A percentile compares a stretch with the other conserved stretches of the same genome.
These are phyloP conservation scores for Phytomonas serpens DNA, from an alignment of 208 protist species.

Conservation along the genomic window DNA sequence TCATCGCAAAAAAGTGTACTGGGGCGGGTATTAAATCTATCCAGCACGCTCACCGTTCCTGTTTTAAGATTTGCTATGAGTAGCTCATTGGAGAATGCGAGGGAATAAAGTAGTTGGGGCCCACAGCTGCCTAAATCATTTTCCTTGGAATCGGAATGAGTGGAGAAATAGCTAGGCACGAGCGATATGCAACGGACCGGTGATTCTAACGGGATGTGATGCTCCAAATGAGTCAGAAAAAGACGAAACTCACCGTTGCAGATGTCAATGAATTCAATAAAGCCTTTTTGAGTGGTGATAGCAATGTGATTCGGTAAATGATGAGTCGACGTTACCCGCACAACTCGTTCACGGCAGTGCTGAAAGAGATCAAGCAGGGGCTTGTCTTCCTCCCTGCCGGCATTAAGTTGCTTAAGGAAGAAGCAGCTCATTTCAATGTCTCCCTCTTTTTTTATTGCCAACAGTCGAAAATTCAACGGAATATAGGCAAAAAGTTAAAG, in stretches of 20 bases:
- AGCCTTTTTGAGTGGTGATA: conserved; percentile 66
- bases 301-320: conserved; percentile 45
- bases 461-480: neutral
- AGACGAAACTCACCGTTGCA: conserved; percentile 62
- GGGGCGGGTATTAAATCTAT: conserved; percentile 45
- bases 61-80: conserved; percentile 53
- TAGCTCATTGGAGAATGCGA: conserved; percentile 82
- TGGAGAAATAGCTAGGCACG: conserved; percentile 27
- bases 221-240: conserved; percentile 59
- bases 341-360: conserved; percentile 47
- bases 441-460: conserved; percentile 2
- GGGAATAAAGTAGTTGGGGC: conserved; percentile 46
- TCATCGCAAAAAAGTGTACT: conserved; percentile 60
- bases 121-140: neutral
- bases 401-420: conserved; percentile 46
- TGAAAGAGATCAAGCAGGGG: conserved; percentile 55
- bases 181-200: conserved; percentile 74
- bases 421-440: conserved; percentile 26
- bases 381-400: conserved; percentile 27
- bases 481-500: neutral
- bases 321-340: conserved; percentile 36
- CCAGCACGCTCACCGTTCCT: conserved; percentile 38
- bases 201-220: conserved; percentile 46
- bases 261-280: conserved; percentile 68
- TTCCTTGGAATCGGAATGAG: conserved; percentile 5